phyloP scores from a whole-genome alignment of 345 rosid genomes.

The Durio zibethinus region DNA sequence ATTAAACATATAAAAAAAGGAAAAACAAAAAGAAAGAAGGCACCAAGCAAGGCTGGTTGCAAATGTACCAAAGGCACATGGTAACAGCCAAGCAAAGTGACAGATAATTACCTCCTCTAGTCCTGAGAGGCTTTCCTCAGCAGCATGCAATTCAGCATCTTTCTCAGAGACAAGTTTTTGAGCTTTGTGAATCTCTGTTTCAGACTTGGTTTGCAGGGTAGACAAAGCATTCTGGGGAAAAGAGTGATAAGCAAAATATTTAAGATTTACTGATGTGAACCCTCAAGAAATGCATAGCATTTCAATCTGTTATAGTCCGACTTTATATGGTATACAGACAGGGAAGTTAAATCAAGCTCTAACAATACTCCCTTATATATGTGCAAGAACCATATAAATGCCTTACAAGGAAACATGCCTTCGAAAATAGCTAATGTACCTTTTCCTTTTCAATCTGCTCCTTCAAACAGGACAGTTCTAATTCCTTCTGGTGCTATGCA shows the following conservation, averaged over 20 bases:
- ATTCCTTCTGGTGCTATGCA: conserved; percentile 74
- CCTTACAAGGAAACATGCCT: neutral
- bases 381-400: conserved; percentile 10
- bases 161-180: conserved; percentile 64
- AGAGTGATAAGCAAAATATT: neutral
- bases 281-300: neutral
- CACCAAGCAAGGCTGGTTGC: neutral
- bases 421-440: conserved; percentile 35
- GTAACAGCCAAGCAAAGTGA: conserved; percentile 1
- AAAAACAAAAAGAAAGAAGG: neutral
- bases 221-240: conserved; percentile 51
- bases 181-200: conserved; percentile 67
- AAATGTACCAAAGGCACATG: neutral
- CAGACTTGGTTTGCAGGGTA: conserved; percentile 66
- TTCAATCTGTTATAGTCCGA: neutral
- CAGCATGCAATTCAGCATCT: conserved; percentile 69
- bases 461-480: conserved; percentile 70
- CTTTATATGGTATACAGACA: neutral
- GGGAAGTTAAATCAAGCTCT: neutral
- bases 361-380: neutral
- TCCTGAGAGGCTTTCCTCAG: conserved; percentile 79
- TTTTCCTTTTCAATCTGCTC: conserved; percentile 85
- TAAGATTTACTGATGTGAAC: neutral
- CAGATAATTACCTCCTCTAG: conserved; percentile 60
- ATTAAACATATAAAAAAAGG: neutral